phyloP scores from a whole-genome alignment of 2,329 filamentous ascomycete species.

The Rachicladosporium sp. region DNA sequence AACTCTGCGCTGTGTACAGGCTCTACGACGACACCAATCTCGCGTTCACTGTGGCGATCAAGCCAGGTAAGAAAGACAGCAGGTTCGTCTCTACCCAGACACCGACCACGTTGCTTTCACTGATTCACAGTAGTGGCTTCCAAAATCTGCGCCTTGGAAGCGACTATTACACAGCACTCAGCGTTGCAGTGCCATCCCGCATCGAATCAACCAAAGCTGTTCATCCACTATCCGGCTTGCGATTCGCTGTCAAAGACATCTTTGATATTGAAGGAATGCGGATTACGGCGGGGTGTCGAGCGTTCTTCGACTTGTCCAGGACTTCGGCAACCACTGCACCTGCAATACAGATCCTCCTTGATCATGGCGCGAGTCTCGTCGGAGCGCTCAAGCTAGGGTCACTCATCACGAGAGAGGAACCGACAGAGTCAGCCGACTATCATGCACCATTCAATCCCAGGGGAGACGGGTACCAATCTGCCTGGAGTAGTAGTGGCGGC shows the following conservation, averaged over 20 bases:
- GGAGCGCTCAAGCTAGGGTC: slow-evolving; percentile 1
- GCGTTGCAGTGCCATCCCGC: no score
- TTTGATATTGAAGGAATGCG: slow-evolving; percentile 12
- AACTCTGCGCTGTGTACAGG: no score
- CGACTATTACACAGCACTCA: no score
- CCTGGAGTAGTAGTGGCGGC: slow-evolving; percentile 28
- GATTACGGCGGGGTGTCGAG: slow-evolving; percentile 9
- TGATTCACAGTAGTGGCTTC: no score
- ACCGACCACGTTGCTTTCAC: no score
- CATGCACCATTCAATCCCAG: slow-evolving; percentile 29
- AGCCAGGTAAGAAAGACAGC: no score
- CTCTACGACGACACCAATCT: no score
- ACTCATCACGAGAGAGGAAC: slow-evolving; percentile 11
- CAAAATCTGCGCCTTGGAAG: no score
- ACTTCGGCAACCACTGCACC: background rate
- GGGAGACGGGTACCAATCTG: slow-evolving; percentile 37
- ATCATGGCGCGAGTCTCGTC: background rate
- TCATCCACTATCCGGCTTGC: slow-evolving; percentile 1
- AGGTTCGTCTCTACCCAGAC: no score
- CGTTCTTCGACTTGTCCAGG: slow-evolving; percentile 3
- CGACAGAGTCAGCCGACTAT: slow-evolving; percentile 24
- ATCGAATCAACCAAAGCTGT: no score
- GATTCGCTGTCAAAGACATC: slow-evolving; percentile 18
- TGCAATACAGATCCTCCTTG: background rate
- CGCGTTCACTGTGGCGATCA: no score